phyloP scores from a whole-genome alignment of 306 rosid genomes.

The Fagus crenata region DNA sequence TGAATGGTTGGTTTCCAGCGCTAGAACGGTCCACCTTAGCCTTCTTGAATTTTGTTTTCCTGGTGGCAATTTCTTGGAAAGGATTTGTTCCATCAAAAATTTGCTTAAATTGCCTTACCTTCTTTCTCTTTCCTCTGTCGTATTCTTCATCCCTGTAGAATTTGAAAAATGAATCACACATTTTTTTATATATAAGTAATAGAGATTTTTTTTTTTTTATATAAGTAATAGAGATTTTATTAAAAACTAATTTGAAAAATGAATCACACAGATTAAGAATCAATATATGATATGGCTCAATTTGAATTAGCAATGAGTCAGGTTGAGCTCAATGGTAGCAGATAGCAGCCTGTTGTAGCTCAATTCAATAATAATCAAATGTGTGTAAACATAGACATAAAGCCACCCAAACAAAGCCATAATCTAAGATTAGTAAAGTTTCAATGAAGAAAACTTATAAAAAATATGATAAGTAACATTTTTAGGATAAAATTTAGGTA shows the following conservation, averaged over 20 bases:
- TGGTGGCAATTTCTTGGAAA: constrained; percentile 65
- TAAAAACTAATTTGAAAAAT: no score
- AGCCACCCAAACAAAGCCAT: neutral
- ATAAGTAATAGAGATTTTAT: no score
- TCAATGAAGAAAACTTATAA: neutral
- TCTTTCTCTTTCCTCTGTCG: constrained; percentile 84
- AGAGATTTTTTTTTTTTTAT: no score
- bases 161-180: neutral
- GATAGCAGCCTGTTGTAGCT: neutral
- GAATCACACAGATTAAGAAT: neutral
- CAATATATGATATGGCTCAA: neutral
- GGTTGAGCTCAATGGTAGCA: neutral
- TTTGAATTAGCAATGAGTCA: neutral
- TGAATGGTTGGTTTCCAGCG: constrained; percentile 66
- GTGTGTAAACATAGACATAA: neutral
- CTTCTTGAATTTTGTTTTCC: constrained; percentile 48
- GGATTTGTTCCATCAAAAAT: constrained; percentile 64
- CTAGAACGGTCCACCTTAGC: constrained; percentile 47
- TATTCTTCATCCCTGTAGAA: constrained; percentile 87
- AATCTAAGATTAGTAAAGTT: neutral
- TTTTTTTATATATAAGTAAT: neutral
- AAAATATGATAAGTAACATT: neutral
- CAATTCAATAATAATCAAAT: neutral
- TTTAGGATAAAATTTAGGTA: no score
- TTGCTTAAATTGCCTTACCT: constrained; percentile 50